Base-by-base conservation (phyloP, 257 asterid species). In the Solanum chaucha region DNA sequence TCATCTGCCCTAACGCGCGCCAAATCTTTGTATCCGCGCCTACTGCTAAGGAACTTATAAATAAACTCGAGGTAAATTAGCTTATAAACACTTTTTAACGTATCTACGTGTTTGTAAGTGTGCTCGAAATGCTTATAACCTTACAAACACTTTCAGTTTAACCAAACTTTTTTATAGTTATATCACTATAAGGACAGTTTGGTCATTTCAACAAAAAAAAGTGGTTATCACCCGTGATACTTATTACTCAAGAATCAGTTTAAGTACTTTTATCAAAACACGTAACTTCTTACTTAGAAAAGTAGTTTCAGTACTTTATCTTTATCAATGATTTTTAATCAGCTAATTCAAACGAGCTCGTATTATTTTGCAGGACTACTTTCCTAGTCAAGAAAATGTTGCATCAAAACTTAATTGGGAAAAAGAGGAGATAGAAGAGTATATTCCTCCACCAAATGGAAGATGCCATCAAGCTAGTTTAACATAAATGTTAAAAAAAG, bases 11-110 rank as follows among this genome's bases (percentile, higher is more conserved):
- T 36, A 88, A 59, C 48, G 92, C 91, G 4, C 91, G 91, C 17
- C 91, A 90, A n/a, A 90, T 90, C n/a, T 82, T 89, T 59, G 92
- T 90, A 26, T 90, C 92, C 4, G 91, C 88, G 36, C 92, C 91
- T 36, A 87, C 77, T 20, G 89, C 91, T 26, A 86, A 28, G 71
- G 92, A 90, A 32, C 92, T 90, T 1, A 77, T 90, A 87, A 86
- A 87, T 74, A 89, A 90, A 77, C 72, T 90, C 32, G 91, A 90
- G 90, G 92, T 87, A 86, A 40, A 35, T 2, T 71, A 34, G 26
- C 4, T 34, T 34, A 71, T 71, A 71, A 71, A 6, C 26, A 71
- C 46, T 19, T 71, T 71, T 71, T 71, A 34, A 17, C 14, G 24
- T 17, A 71, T 71, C 20, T 17, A 71, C 10, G 3, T 32, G 26